A percentile compares a stretch with the other conserved stretches of the same genome.
Conservation (phyloP, 1,284 basidiomycete genomes). For the Apiotrichum akiyoshidainum region DNA sequence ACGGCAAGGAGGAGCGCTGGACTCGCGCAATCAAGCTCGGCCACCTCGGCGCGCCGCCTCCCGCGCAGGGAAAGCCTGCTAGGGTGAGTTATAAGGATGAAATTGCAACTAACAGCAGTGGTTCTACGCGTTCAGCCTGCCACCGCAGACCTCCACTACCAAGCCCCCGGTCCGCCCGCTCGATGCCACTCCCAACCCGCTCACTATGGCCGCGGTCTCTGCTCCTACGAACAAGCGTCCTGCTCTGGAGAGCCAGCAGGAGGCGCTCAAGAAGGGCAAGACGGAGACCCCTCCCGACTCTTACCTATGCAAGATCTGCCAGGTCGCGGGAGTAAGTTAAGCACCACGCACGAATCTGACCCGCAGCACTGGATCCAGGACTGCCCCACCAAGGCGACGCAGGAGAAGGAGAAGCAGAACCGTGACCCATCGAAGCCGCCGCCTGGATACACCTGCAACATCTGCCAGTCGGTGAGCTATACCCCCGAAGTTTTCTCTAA, state of each 20-base stretch:
- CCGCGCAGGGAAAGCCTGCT: conserved; percentile 65
- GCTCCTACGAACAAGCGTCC: conserved; percentile 58
- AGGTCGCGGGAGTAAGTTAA: conserved; percentile 52
- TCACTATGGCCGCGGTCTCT: conserved; percentile 19
- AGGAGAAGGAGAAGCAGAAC: conserved; percentile 9
- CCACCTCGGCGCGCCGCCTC: conserved; percentile 66
- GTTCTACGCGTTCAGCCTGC: conserved; percentile 73
- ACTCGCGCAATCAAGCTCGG: conserved; percentile 80
- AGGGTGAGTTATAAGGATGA: conserved; percentile 58
- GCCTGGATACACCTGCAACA: conserved; percentile 45
- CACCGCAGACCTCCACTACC: conserved; percentile 47
- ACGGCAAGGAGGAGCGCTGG: conserved; percentile 56
- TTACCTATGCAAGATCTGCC: conserved; percentile 81
- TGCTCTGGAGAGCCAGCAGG: conserved; percentile 49
- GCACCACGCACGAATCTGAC: background rate
- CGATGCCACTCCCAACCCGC: conserved; percentile 44
- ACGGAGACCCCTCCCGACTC: conserved; percentile 63
- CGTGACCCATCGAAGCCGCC: conserved; percentile 32
- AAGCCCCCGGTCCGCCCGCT: conserved; percentile 34
- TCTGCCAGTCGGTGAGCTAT: conserved; percentile 42
- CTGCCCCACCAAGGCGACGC: conserved; percentile 38
- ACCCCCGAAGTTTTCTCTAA: conserved; percentile 34
- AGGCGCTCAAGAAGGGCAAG: conserved; percentile 53
- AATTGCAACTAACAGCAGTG: conserved; percentile 54
- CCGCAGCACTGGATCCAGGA: conserved; percentile 48